phyloP scores from a whole-genome alignment of 352 stramenopile species.

The Phytophthora lateralis region DNA sequence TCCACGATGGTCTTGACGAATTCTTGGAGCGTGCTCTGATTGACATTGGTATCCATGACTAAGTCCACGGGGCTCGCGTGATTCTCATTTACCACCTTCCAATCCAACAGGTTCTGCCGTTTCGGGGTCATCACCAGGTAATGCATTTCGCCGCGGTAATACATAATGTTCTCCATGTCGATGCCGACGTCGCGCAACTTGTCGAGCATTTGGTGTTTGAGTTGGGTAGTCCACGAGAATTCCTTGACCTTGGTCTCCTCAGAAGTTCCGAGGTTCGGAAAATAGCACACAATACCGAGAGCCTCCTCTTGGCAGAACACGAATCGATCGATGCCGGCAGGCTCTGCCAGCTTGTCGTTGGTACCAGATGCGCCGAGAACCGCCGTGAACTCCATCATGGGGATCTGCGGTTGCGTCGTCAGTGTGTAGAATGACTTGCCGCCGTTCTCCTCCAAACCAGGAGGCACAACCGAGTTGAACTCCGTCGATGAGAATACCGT shows the following conservation, averaged over 20 bases:
- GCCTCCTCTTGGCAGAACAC: slow-evolving; percentile 71
- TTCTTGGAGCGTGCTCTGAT: slow-evolving; percentile 50
- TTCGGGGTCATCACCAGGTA: slow-evolving; percentile 86
- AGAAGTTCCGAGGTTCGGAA: slow-evolving; percentile 64
- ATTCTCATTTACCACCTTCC: slow-evolving; percentile 62
- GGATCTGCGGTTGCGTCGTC: slow-evolving; percentile 67
- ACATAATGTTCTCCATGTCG: slow-evolving; percentile 81
- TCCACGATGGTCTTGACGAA: slow-evolving; percentile 64
- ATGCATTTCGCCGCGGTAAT: slow-evolving; percentile 84
- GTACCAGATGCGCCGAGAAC: slow-evolving; percentile 63
- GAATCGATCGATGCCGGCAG: slow-evolving; percentile 70
- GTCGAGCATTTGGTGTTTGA: slow-evolving; percentile 72
- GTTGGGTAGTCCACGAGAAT: slow-evolving; percentile 79
- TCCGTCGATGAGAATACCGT: slow-evolving; percentile 54
- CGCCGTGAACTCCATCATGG: slow-evolving; percentile 67
- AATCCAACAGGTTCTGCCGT: slow-evolving; percentile 63
- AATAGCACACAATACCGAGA: slow-evolving; percentile 79
- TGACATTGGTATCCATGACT: slow-evolving; percentile 63
- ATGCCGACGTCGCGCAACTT: slow-evolving; percentile 64
- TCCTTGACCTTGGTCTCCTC: slow-evolving; percentile 69
- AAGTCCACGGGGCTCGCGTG: slow-evolving; percentile 55
- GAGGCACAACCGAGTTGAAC: slow-evolving; percentile 53
- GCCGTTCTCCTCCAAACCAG: slow-evolving; percentile 52
- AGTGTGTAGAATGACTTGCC: slow-evolving; percentile 62
- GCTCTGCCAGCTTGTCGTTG: slow-evolving; percentile 57